A percentile compares a stretch with the other conserved stretches of the same genome.
phyloP scores from a whole-genome alignment of 805 yeast species.

The Lipomyces lipofer region DNA sequence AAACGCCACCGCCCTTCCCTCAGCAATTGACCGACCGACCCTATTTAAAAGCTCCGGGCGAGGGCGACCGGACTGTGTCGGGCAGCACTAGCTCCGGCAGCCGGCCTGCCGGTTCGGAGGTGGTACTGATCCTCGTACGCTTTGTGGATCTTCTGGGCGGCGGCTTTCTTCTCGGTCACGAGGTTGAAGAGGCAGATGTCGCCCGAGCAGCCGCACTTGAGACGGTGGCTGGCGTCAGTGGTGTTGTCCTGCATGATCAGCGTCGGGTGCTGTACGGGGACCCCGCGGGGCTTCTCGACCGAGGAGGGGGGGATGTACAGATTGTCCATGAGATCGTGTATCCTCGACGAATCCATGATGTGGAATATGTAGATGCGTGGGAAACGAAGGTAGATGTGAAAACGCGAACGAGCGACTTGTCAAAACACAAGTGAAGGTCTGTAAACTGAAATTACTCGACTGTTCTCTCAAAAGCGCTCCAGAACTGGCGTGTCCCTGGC shows the following conservation, averaged over 20 bases:
- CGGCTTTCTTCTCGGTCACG: conserved; percentile 31
- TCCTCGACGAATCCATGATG: conserved; percentile 48
- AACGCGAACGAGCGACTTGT: not conserved
- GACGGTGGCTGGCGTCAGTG: conserved; percentile 51
- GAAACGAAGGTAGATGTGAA: not conserved
- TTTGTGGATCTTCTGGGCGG: conserved; percentile 16
- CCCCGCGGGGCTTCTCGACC: conserved; percentile 28
- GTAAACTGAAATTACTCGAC: too few species aligned
- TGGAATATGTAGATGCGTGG: not conserved
- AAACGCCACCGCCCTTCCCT: too few species aligned
- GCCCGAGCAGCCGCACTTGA: conserved; percentile 46
- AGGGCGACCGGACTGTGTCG: too few species aligned
- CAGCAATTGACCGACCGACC: too few species aligned
- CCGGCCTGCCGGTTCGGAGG: conserved; percentile 11
- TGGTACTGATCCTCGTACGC: conserved; percentile 30
- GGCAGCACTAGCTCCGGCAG: too few species aligned
- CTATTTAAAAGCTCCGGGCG: too few species aligned
- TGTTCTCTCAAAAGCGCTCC: too few species aligned
- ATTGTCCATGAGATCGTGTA: conserved; percentile 45
- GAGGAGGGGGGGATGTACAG: conserved; percentile 50
- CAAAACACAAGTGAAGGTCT: too few species aligned
- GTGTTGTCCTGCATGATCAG: conserved; percentile 57
- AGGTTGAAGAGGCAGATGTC: conserved; percentile 44
- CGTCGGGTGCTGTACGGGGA: conserved; percentile 59
- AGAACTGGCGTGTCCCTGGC: too few species aligned